These are phyloP conservation scores for Populus euphratica DNA, from an alignment of 345 rosid species.

Conservation along the genomic window DNA sequence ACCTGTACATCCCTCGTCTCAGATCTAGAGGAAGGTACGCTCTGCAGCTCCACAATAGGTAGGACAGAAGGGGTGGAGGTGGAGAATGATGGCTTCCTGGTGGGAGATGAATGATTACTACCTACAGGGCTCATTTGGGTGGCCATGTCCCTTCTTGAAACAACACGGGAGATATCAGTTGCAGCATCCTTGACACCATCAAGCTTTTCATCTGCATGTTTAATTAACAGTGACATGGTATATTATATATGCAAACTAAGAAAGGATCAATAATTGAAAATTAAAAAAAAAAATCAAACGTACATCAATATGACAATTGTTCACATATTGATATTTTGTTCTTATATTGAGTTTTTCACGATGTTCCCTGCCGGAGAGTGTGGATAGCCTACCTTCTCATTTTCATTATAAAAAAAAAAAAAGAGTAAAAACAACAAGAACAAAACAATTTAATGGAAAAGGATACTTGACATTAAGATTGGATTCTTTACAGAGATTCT, in stretches of 20 bases:
- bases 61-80: constrained; percentile 48
- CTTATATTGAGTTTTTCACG: neutral
- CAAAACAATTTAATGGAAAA: neutral
- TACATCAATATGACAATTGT: neutral
- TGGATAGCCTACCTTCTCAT: too few relatives aligned
- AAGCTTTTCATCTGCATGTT: constrained; percentile 48
- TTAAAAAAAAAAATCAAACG: neutral
- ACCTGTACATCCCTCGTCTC: constrained; percentile 81
- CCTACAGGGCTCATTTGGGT: constrained; percentile 95
- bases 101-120: constrained; percentile 59
- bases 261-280: neutral
- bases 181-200: constrained; percentile 54
- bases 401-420: too few relatives aligned
- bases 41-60: constrained; percentile 52
- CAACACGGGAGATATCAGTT: constrained; percentile 52
- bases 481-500: neutral
- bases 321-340: neutral
- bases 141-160: constrained; percentile 94
- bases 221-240: constrained; percentile 1
- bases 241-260: constrained; percentile 10
- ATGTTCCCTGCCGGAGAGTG: too few relatives aligned
- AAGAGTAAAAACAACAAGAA: neutral
- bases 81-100: constrained; percentile 47
- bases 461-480: neutral
- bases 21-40: constrained; percentile 40